Base-by-base conservation (phyloP, 2,329 filamentous ascomycete genomes). In the Alternaria arbusti region DNA sequence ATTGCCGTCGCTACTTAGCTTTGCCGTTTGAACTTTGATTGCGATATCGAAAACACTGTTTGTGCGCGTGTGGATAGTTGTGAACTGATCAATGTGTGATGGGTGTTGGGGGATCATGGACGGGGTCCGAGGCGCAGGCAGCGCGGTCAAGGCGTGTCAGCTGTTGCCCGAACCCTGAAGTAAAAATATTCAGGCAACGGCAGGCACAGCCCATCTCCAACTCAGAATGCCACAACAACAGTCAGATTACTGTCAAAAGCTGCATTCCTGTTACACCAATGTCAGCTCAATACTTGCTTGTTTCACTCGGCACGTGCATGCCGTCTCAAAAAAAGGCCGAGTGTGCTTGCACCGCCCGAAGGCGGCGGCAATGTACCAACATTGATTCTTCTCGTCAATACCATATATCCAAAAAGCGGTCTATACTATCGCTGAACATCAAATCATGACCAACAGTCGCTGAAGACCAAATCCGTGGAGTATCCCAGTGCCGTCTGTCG, bases 401-500 rank as follows among this genome's bases (percentile, higher is more conserved):
- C 49, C 49, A 13, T 36, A 11, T 30, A 45, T 56, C 47, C 22
- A 40, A 43, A 23, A 45, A 30, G 56, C 47, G 28, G n/a, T 56
- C 52, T 61, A 57, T 25, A 47, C 49, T 64, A 61, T 45, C 43
- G 60, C 46, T 8, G 30, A 57, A 46, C 44, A 44, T 54, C 17
- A 54, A 30, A 25, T 50, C 58, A 36, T 57, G 49, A 20, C 43
- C 49, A 36, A 50, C 22, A 32, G 7, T 54, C 49, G 40, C 58
- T 51, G 49, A 54, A 57, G 28, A 26, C 8, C 57, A 56, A 54
- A 56, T 23, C 36, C n/a, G 30, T 64, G 46, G 11, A 54, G 13
- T 23, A 43, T 50, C 26, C 30, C 28, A 36, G n/a, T 47, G 45
- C 50, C 46, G 54, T 63, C 36, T 40, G 64, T 67, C 67, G 67